These are phyloP conservation scores for Kuraishia cidri DNA, from an alignment of 805 yeast species.

Conservation along the genomic window DNA sequence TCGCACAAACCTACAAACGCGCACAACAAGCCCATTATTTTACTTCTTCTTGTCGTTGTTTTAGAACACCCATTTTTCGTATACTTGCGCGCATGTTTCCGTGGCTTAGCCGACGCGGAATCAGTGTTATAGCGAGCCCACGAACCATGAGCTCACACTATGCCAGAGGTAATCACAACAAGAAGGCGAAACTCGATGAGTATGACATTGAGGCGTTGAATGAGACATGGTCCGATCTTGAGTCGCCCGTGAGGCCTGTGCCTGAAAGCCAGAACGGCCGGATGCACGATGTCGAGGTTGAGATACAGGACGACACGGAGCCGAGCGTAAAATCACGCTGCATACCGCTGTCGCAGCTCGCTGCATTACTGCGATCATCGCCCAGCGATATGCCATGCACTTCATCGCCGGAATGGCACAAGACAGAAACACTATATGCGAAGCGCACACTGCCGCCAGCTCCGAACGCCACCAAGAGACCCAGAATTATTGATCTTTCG, in stretches of 20 bases:
- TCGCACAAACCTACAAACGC: too few relatives aligned
- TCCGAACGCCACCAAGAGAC: too few relatives aligned
- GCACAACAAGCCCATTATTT: too few relatives aligned
- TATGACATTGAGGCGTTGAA: constrained; percentile 1
- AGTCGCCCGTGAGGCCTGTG: not conserved
- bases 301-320: not conserved
- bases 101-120: too few relatives aligned
- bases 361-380: not conserved
- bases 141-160: too few relatives aligned
- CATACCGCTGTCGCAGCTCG: too few relatives aligned
- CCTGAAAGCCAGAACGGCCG: not conserved
- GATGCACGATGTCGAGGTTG: not conserved
- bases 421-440: not conserved
- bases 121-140: too few relatives aligned
- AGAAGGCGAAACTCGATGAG: not conserved
- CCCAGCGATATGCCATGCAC: not conserved
- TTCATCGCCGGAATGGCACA: constrained; percentile 2
- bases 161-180: too few relatives aligned
- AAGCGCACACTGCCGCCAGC: not conserved
- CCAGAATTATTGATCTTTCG: too few relatives aligned
- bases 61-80: too few relatives aligned
- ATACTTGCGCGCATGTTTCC: too few relatives aligned
- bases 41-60: too few relatives aligned
- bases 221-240: not conserved
- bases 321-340: not conserved